Conservation (phyloP, 2,329 filamentous ascomycete species). For the Pseudogymnoascus destructans region DNA sequence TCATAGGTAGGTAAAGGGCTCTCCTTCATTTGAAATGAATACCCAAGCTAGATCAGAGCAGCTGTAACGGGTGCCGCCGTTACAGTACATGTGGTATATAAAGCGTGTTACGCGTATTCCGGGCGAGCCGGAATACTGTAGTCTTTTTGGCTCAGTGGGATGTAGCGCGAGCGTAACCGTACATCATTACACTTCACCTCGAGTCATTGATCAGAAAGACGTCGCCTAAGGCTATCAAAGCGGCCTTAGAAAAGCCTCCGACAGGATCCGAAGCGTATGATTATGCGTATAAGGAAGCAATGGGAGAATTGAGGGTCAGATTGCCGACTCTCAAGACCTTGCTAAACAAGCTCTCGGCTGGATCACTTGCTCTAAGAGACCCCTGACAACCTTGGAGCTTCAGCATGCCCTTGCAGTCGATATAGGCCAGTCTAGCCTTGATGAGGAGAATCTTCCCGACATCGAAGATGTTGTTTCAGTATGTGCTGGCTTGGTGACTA, state of each 20-base stretch:
- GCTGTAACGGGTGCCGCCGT: no score
- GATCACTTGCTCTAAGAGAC: conserved; percentile 29
- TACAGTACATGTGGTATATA: no score
- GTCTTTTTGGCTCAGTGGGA: no score
- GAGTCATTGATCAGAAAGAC: conserved; percentile 25
- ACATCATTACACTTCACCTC: no score
- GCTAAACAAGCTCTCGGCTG: conserved; percentile 31
- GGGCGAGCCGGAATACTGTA: no score
- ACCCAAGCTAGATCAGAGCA: not conserved
- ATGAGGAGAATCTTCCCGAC: conserved; percentile 27
- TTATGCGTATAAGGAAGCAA: conserved; percentile 30
- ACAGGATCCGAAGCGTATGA: conserved; percentile 26
- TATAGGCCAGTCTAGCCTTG: conserved; percentile 19
- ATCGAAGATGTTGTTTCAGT: conserved; percentile 15
- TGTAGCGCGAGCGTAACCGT: no score
- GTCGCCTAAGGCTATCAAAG: conserved; percentile 26
- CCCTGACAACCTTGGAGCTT: conserved; percentile 28
- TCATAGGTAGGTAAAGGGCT: not conserved
- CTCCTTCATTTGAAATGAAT: not conserved
- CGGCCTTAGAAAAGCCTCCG: conserved; percentile 24
- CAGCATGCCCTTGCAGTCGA: conserved; percentile 31
- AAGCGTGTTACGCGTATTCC: no score
- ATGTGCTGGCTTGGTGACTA: conserved; percentile 32
- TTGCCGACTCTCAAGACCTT: conserved; percentile 23
- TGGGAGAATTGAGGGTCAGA: conserved; percentile 32